phyloP scores from a whole-genome alignment of 1,139 yeast genomes.

The Saccharomyces hybrid region DNA sequence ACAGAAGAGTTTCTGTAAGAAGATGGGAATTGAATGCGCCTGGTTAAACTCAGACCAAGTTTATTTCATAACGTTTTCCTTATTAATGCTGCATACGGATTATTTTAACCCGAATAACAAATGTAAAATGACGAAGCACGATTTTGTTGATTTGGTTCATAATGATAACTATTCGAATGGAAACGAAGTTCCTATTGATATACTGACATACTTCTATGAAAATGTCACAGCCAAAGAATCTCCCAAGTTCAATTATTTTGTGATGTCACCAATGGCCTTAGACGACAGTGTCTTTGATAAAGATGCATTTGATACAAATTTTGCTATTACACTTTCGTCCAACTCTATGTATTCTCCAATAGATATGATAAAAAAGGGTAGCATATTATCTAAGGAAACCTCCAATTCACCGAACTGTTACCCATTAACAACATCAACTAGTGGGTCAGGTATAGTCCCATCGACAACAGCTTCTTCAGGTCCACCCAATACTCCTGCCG shows the following conservation, averaged over 20 bases:
- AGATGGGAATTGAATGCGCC: conserved; percentile 5
- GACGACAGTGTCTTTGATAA: neutral
- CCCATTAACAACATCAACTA: neutral
- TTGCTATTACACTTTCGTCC: conserved; percentile 3
- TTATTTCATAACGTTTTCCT: conserved; percentile 50
- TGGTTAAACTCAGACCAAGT: conserved; percentile 42
- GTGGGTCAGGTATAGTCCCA: neutral
- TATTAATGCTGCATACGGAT: conserved; percentile 64
- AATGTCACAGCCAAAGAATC: conserved; percentile 55
- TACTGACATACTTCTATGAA: conserved; percentile 50
- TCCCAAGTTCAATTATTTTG: conserved; percentile 21
- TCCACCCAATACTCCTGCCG: neutral
- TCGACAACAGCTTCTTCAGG: neutral
- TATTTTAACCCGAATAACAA: conserved; percentile 56
- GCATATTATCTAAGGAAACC: neutral
- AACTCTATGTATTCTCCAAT: conserved; percentile 3
- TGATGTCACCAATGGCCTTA: neutral
- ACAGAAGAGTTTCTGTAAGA: conserved; percentile 16
- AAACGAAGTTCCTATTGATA: conserved; percentile 33
- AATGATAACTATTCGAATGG: conserved; percentile 36
- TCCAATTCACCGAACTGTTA: neutral
- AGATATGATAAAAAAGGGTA: neutral
- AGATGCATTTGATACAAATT: neutral
- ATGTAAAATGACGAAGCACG: conserved; percentile 53
- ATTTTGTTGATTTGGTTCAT: conserved; percentile 40